phyloP scores from a whole-genome alignment of 1,139 yeast species.

The Suhomyces kunorum region DNA sequence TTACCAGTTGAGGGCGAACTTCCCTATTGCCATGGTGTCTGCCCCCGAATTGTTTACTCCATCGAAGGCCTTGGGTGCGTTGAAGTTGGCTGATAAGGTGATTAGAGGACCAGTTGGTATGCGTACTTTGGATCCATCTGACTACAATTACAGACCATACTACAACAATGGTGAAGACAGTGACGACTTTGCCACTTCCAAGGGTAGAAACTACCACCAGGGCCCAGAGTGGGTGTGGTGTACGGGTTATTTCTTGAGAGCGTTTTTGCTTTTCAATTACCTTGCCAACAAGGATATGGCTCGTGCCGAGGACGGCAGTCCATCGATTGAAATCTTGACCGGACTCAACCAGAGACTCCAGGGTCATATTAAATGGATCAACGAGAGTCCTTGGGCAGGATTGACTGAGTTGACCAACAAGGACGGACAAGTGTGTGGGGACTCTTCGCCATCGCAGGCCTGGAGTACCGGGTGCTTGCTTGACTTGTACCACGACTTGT shows the following conservation, averaged over 20 bases:
- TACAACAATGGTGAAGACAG: conserved; percentile 79
- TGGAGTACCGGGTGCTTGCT: conserved; percentile 90
- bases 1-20: conserved; percentile 89
- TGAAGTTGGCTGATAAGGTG: conserved; percentile 66
- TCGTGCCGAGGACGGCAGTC: conserved; percentile 30
- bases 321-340: conserved; percentile 36
- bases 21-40: conserved; percentile 86
- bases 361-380: conserved; percentile 70
- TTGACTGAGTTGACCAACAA: conserved; percentile 89
- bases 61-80: conserved; percentile 60
- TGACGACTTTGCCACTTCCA: conserved; percentile 86
- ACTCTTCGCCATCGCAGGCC: conserved; percentile 94
- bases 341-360: conserved; percentile 56
- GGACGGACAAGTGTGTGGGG: conserved; percentile 76
- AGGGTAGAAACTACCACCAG: conserved; percentile 96
- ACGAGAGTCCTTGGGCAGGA: conserved; percentile 86
- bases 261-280: conserved; percentile 59
- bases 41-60: conserved; percentile 88
- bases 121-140: conserved; percentile 89
- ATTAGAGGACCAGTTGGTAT: conserved; percentile 91
- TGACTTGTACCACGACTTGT: conserved; percentile 73
- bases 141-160: conserved; percentile 87
- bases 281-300: conserved; percentile 25
- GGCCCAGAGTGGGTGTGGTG: conserved; percentile 99
- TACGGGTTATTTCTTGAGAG: conserved; percentile 82